Evolutionary conservation across 345 rosid genomes (phyloP).

Genomic region (sweet orange (Citrus sinensis)): DNA sequence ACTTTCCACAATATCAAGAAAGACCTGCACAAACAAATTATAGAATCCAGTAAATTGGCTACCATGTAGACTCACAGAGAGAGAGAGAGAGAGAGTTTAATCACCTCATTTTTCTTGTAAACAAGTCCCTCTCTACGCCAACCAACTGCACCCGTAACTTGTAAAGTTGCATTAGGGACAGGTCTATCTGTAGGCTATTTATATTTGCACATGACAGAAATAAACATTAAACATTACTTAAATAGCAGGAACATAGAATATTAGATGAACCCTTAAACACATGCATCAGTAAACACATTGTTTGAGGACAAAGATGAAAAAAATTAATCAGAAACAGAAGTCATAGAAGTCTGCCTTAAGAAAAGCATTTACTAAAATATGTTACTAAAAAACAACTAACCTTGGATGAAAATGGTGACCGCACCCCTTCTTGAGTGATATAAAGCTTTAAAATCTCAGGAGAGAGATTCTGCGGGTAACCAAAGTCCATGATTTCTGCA

Average conservation of each 20-base stretch:
- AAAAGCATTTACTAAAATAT: background rate
- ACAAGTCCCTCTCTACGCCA: slow-evolving; percentile 98
- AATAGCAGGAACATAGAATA: slow-evolving; percentile 5
- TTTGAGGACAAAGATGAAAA: background rate
- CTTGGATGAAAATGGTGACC: slow-evolving; percentile 96
- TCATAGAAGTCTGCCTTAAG: background rate
- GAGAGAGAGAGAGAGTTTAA: background rate
- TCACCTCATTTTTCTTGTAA: slow-evolving; percentile 97
- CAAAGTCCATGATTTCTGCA: slow-evolving; percentile 98
- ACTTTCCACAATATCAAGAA: slow-evolving; percentile 97
- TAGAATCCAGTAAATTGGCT: slow-evolving; percentile 13
- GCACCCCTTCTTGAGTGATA: slow-evolving; percentile 97
- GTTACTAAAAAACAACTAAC: slow-evolving; percentile 34
- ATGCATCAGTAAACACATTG: background rate
- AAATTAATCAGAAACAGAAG: background rate
- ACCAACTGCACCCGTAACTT: slow-evolving; percentile 99
- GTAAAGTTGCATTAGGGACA: slow-evolving; percentile 97
- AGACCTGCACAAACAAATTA: slow-evolving; percentile 55
- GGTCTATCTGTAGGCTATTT: slow-evolving; percentile 79
- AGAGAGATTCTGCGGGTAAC: slow-evolving; percentile 95
- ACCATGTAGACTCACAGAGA: background rate
- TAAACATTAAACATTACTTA: slow-evolving; percentile 1
- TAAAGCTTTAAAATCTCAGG: slow-evolving; percentile 97
- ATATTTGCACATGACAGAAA: slow-evolving; percentile 3
- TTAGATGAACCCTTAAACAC: background rate